phyloP scores from a whole-genome alignment of 345 rosid species.

The Citrus cavaleriei region DNA sequence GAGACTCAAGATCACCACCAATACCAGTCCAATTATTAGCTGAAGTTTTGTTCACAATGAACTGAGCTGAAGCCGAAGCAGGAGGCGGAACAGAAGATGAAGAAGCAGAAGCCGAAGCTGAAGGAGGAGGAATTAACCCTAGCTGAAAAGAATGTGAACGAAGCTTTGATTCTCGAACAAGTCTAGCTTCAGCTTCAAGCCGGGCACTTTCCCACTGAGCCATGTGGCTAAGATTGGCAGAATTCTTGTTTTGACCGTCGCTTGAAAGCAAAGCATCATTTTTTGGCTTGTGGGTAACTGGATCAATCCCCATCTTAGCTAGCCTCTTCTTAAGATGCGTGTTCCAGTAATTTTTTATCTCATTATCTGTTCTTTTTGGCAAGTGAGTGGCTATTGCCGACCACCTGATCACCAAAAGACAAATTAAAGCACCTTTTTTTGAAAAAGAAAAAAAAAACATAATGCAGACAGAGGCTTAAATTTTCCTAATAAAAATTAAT shows the following conservation, averaged over 20 bases:
- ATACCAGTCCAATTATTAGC: slow-evolving; percentile 30
- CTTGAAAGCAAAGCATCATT: slow-evolving; percentile 46
- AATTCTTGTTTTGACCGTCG: slow-evolving; percentile 56
- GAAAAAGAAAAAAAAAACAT: not conserved
- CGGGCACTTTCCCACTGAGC: slow-evolving; percentile 98
- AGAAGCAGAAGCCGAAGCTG: slow-evolving; percentile 16
- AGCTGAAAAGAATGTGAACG: slow-evolving; percentile 51
- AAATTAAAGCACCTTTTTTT: not conserved
- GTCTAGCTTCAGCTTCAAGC: slow-evolving; percentile 84
- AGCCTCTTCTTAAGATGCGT: slow-evolving; percentile 68
- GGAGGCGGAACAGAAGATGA: not conserved
- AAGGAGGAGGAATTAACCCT: slow-evolving; percentile 24
- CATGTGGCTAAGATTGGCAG: slow-evolving; percentile 78
- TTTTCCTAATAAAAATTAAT: slow-evolving; percentile 13
- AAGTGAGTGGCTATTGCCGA: slow-evolving; percentile 77
- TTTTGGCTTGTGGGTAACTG: slow-evolving; percentile 75
- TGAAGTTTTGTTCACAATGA: slow-evolving; percentile 9
- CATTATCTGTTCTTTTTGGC: slow-evolving; percentile 77
- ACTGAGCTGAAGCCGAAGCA: slow-evolving; percentile 21
- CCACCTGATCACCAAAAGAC: slow-evolving; percentile 52
- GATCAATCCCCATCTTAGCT: slow-evolving; percentile 77
- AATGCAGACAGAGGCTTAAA: not conserved
- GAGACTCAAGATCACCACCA: slow-evolving; percentile 62
- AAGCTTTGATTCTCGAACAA: slow-evolving; percentile 78
- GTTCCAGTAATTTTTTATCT: slow-evolving; percentile 81